Conservation (phyloP, 2,329 filamentous ascomycete genomes). For the Anisogramma anomala region DNA sequence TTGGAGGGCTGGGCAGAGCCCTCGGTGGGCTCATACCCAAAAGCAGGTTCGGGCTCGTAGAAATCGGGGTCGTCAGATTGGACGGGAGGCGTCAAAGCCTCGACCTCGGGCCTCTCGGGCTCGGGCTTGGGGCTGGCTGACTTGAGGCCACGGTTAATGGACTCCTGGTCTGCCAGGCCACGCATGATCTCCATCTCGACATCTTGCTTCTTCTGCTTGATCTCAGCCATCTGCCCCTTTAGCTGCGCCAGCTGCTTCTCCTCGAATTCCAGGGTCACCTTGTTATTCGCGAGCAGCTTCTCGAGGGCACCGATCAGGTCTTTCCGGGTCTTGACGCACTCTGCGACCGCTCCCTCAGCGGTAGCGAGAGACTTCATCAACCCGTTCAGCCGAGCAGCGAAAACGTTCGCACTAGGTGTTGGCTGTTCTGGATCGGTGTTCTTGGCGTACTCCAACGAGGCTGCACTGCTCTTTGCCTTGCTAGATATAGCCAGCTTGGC, state of each 20-base stretch:
- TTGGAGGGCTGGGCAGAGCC: conserved; percentile 10
- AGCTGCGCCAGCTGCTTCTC: conserved; percentile 55
- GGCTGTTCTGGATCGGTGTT: conserved; percentile 59
- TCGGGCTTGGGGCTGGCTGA: conserved; percentile 41
- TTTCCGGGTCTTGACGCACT: conserved; percentile 76
- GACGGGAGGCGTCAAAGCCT: conserved; percentile 74
- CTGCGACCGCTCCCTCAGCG: conserved; percentile 79
- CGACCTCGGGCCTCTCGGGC: conserved; percentile 65
- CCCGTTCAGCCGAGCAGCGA: conserved; percentile 78
- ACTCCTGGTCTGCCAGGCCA: conserved; percentile 51
- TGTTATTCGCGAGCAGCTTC: conserved; percentile 66
- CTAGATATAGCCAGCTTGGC: conserved; percentile 60
- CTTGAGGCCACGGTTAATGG: conserved; percentile 35
- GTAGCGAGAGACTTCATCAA: conserved; percentile 81
- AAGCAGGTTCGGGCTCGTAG: conserved; percentile 12
- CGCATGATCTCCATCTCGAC: conserved; percentile 89
- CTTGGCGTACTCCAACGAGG: conserved; percentile 75
- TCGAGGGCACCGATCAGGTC: conserved; percentile 70
- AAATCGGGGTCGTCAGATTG: conserved; percentile 32
- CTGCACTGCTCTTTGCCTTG: conserved; percentile 55
- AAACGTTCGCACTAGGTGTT: conserved; percentile 73
- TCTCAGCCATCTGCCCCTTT: conserved; percentile 52
- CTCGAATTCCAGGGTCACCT: conserved; percentile 57
- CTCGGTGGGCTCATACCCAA: conserved; percentile 14
- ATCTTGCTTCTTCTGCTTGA: conserved; percentile 73